A percentile compares a stretch with the other conserved stretches of the same genome.
Evolutionary conservation across 2,329 filamentous ascomycete species (phyloP).

Genomic region (Aspergillus neoniger): DNA sequence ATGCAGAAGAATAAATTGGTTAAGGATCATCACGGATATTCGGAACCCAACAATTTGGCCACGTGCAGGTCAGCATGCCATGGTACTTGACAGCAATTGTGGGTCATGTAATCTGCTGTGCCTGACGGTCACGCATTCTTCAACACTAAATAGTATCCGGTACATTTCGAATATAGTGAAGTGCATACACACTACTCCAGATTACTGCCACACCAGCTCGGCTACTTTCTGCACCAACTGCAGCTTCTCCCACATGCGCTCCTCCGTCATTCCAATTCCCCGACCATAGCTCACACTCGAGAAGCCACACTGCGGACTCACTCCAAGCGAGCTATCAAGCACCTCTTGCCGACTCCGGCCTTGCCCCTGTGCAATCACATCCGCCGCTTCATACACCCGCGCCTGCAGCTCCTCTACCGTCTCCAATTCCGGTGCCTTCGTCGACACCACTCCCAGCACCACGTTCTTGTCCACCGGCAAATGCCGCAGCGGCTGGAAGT

Average conservation of each 20-base stretch:
- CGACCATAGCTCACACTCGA: slow-evolving; percentile 62
- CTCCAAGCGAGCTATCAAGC: slow-evolving; percentile 58
- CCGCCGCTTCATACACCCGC: slow-evolving; percentile 59
- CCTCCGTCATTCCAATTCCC: slow-evolving; percentile 55
- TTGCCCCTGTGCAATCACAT: slow-evolving; percentile 65
- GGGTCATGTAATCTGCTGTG: not conserved
- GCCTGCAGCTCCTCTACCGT: slow-evolving; percentile 59
- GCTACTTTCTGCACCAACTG: slow-evolving; percentile 67
- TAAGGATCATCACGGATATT: not conserved
- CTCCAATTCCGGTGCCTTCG: slow-evolving; percentile 60
- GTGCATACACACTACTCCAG: too few species aligned
- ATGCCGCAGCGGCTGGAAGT: slow-evolving; percentile 61
- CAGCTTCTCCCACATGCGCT: slow-evolving; percentile 71
- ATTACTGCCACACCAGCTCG: slow-evolving; percentile 37
- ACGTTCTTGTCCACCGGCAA: slow-evolving; percentile 61
- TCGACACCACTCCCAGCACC: slow-evolving; percentile 61
- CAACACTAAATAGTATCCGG: not conserved
- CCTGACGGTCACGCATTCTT: not conserved
- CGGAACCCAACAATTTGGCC: not conserved
- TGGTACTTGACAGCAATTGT: not conserved
- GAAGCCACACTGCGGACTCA: slow-evolving; percentile 70
- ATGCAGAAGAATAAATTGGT: not conserved
- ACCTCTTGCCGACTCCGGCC: slow-evolving; percentile 64
- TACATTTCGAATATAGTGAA: too few species aligned
- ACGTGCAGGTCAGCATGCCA: not conserved